Evolutionary conservation across 768 basidiomycete genomes (phyloP), one percentile per base, ranked within the genome.

Genomic region (Erythrobasidium yunnanense): DNA sequence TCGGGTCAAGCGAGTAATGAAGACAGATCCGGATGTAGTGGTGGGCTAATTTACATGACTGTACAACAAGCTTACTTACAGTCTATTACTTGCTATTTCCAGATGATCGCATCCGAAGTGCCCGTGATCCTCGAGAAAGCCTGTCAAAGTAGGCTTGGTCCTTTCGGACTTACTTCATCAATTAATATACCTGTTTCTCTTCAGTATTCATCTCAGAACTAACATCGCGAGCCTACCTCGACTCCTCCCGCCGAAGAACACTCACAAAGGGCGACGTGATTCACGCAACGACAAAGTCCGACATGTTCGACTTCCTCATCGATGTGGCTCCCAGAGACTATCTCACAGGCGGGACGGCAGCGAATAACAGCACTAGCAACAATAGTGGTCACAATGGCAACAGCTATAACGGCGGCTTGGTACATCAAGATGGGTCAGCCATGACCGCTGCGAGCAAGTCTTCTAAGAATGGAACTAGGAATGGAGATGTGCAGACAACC

Each of bases 91-190:
- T n/a, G n/a, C n/a, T 7, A 29, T 27, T 23, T 33, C 35, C 69
- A 91, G 91, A 97, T 97, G 93, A 97, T 97, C 71, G 90, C 93
- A 57, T 90, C 90, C 66, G 93, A 99, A 87, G 93, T 90, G 8
- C 93, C 93, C 4, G 87, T 97, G 66, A 78, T 97, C 38, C 93
- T 96, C 77, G 91, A 90, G 79, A 96, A 96, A 77, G 93, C 93
- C 58, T 97, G 93, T 78, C 93, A 97, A 81, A 87, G 93, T 96
- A 71, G 73, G 90, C 83, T n/a, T n/a, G n/a, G n/a, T n/a, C n/a
- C n/a, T 32, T 52, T 60, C 46, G 29, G 32, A 34, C 55, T 22
- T 33, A 25, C 62, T 53, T 33, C 23, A 38, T n/a, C n/a, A n/a
- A n/a, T n/a, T n/a, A n/a, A n/a, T n/a, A n/a, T n/a, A n/a, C n/a